phyloP scores from a whole-genome alignment of 495 filamentous ascomycete species.

The Xylaria palmicola region DNA sequence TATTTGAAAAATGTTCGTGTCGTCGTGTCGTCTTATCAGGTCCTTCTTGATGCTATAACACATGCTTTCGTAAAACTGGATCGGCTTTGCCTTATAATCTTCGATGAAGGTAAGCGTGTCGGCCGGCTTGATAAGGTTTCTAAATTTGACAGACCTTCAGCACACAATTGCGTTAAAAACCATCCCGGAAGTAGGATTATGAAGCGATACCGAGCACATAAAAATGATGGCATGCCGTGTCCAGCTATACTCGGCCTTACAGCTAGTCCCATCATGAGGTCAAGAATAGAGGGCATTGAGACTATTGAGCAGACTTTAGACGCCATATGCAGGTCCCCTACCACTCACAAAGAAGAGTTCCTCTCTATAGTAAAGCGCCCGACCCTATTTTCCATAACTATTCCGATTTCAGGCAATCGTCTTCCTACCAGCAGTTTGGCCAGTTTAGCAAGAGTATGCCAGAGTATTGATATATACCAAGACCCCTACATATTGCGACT shows the following conservation, averaged over 20 bases:
- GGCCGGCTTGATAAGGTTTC: neutral
- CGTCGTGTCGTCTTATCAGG: slow-evolving; percentile 72
- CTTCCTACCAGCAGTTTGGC: slow-evolving; percentile 29
- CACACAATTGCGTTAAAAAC: slow-evolving; percentile 64
- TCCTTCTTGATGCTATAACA: slow-evolving; percentile 74
- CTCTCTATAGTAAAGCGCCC: slow-evolving; percentile 67
- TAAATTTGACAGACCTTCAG: slow-evolving; percentile 38
- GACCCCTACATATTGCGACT: slow-evolving; percentile 72
- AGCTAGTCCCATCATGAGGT: slow-evolving; percentile 74
- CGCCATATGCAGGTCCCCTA: slow-evolving; percentile 69
- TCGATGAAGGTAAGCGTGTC: slow-evolving; percentile 75
- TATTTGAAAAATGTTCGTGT: slow-evolving; percentile 66
- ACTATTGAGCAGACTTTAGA: slow-evolving; percentile 74
- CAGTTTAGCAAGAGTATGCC: slow-evolving; percentile 38
- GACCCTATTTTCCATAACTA: slow-evolving; percentile 52
- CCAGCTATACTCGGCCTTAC: slow-evolving; percentile 82
- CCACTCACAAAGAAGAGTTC: slow-evolving; percentile 68
- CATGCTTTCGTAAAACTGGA: slow-evolving; percentile 78
- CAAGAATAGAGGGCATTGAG: slow-evolving; percentile 49
- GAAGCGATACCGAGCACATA: slow-evolving; percentile 64
- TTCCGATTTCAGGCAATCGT: slow-evolving; percentile 22
- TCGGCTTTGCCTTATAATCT: slow-evolving; percentile 68
- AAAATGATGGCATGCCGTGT: slow-evolving; percentile 39
- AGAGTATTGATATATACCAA: slow-evolving; percentile 55
- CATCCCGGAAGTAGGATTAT: slow-evolving; percentile 78